Percentiles rank a stretch among this genome's conserved stretches.
Conservation (phyloP, 2,329 filamentous ascomycete species). For the Colletotrichum sp. region DNA sequence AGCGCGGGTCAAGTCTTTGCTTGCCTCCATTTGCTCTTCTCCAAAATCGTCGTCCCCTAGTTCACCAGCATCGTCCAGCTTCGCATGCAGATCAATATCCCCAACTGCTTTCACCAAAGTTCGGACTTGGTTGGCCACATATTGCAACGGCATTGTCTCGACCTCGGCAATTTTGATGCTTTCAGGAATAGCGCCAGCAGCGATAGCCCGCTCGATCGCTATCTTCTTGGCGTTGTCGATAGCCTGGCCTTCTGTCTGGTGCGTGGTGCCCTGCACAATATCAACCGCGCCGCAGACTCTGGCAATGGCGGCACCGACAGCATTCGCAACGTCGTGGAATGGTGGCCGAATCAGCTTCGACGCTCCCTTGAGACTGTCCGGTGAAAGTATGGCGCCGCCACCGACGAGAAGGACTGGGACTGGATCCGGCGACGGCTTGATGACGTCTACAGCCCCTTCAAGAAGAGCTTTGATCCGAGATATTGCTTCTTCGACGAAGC, state of each 20-base stretch:
- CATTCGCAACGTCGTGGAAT: slow-evolving; percentile 67
- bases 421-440: slow-evolving; percentile 30
- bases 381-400: slow-evolving; percentile 65
- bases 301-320: slow-evolving; percentile 68
- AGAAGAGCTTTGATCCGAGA: slow-evolving; percentile 23
- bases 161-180: slow-evolving; percentile 44
- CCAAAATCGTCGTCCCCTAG: slow-evolving; percentile 51
- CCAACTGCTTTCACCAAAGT: slow-evolving; percentile 42
- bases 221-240: slow-evolving; percentile 25
- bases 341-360: slow-evolving; percentile 60
- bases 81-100: slow-evolving; percentile 45
- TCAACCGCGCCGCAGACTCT: slow-evolving; percentile 61
- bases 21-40: slow-evolving; percentile 42
- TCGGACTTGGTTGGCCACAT: slow-evolving; percentile 37
- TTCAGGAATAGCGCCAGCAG: slow-evolving; percentile 24
- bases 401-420: slow-evolving; percentile 58
- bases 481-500: slow-evolving; percentile 29
- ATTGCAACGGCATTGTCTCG: slow-evolving; percentile 41
- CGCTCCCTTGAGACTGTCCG: slow-evolving; percentile 59
- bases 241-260: slow-evolving; percentile 24
- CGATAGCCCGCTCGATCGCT: slow-evolving; percentile 22
- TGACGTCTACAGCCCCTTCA: slow-evolving; percentile 28
- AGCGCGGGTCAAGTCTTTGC: slow-evolving; percentile 37
- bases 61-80: slow-evolving; percentile 27
- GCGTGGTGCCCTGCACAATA: slow-evolving; percentile 21